A percentile compares a stretch with the other conserved stretches of the same genome.
Conservation (phyloP, 108 stramenopile genomes). For the Epithemia pelagica region DNA sequence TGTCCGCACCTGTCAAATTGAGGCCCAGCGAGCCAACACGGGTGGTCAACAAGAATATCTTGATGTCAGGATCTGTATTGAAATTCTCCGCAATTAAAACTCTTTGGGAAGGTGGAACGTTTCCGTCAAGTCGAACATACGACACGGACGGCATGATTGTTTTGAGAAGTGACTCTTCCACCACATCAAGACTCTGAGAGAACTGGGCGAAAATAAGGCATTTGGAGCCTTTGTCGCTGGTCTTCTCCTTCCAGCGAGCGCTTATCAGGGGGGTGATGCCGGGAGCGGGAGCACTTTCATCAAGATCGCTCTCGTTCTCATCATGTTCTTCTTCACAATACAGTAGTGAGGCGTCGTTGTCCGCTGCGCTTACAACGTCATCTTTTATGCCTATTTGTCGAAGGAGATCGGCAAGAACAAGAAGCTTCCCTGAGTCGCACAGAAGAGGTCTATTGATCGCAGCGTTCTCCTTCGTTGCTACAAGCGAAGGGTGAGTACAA, state of each 20-base stretch:
- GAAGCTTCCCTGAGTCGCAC: slow-evolving; percentile 78
- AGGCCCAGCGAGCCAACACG: slow-evolving; percentile 78
- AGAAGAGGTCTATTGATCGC: slow-evolving; percentile 17
- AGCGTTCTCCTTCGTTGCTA: slow-evolving; percentile 13
- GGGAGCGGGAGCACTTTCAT: neutral
- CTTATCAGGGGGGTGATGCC: neutral
- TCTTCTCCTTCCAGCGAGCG: neutral
- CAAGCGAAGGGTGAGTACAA: slow-evolving; percentile 83
- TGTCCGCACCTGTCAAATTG: slow-evolving; percentile 61
- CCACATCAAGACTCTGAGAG: slow-evolving; percentile 67
- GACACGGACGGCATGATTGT: slow-evolving; percentile 59
- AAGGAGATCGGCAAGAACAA: slow-evolving; percentile 70
- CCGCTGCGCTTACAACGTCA: slow-evolving; percentile 59
- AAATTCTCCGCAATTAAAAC: slow-evolving; percentile 60
- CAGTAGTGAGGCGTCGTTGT: slow-evolving; percentile 68
- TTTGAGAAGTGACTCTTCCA: slow-evolving; percentile 71
- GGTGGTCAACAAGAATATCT: slow-evolving; percentile 75
- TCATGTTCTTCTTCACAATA: slow-evolving; percentile 30
- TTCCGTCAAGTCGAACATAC: slow-evolving; percentile 76
- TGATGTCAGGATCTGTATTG: slow-evolving; percentile 55
- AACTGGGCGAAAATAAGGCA: slow-evolving; percentile 88
- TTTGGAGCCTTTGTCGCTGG: slow-evolving; percentile 18
- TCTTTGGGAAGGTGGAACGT: slow-evolving; percentile 52
- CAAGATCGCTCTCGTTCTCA: neutral
- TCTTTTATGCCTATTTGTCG: slow-evolving; percentile 56